These are phyloP conservation scores for Aotearoamyces nothofagi DNA, from an alignment of 2,329 filamentous ascomycete species.

Conservation along the genomic window DNA sequence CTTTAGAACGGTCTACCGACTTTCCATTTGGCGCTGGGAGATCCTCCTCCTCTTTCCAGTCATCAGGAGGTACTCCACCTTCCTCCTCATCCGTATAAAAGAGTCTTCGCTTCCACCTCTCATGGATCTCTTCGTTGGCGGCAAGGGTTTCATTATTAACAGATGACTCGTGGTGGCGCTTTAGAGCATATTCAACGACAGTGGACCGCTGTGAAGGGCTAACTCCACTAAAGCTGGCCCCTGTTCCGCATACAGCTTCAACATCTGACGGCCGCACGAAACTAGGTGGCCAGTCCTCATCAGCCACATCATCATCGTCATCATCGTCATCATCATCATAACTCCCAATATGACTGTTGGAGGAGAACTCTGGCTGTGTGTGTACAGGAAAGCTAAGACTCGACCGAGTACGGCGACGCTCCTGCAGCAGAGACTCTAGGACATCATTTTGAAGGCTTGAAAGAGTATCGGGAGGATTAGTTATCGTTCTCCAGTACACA, in stretches of 20 bases:
- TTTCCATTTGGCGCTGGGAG: constrained; percentile 19
- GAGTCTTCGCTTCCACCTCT: constrained; percentile 61
- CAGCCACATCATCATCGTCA: constrained; percentile 5
- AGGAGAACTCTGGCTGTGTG: neutral
- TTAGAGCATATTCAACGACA: constrained; percentile 13
- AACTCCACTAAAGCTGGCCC: constrained; percentile 11
- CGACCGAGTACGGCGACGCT: neutral
- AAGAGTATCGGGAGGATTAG: constrained; percentile 13
- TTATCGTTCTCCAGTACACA: constrained; percentile 14
- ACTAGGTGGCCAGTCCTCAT: constrained; percentile 11
- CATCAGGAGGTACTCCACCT: constrained; percentile 47
- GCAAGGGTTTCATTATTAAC: neutral
- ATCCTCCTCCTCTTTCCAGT: constrained; percentile 47
- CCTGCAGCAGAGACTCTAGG: neutral
- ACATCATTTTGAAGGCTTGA: constrained; percentile 3
- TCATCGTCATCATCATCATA: constrained; percentile 2
- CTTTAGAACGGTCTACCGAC: constrained; percentile 25
- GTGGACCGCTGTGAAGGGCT: constrained; percentile 7
- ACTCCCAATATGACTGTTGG: neutral
- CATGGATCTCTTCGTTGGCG: constrained; percentile 30
- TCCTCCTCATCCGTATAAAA: constrained; percentile 84
- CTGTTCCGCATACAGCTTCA: constrained; percentile 14
- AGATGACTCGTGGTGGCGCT: constrained; percentile 6
- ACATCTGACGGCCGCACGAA: constrained; percentile 17
- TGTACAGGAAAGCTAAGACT: neutral